Base-by-base conservation (phyloP, 768 basidiomycete species). In the Gymnopilus dilepis region DNA sequence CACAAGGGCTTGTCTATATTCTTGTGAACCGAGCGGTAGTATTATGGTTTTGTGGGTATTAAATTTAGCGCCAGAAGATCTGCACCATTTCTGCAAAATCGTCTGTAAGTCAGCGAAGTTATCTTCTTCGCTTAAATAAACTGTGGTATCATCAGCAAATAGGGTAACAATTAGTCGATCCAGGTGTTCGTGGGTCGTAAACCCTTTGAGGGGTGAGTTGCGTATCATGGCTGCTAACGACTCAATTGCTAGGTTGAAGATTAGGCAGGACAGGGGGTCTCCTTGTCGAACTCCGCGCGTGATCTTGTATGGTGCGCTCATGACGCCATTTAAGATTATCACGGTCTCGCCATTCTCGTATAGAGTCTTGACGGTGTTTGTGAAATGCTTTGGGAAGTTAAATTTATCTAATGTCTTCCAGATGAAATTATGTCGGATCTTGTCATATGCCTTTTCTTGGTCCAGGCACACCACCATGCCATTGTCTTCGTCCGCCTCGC, bases 21-120 rank as follows among this genome's bases (percentile, higher is more conserved):
- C 47, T 2, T 17, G 17, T 0, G 21, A 37, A 15, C 68, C 66
- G 0, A 63, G 31, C 13, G 65, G 68, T 0, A 69, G 17, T 0
- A 64, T 61, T 34, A 76, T 71, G 0, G 80, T 82, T 64, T 84
- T 84, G 0, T 55, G 42, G 0, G 65, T 59, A 53, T 82, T 84
- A 62, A 82, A 83, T 42, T 75, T 77, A 0, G 80, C 81, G 0
- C 72, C 66, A 6, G 77, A 77, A 2, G 74, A 78, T 0, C 15
- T 24, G 60, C 78, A 84, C 82, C 82, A 85, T 0, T 38, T 40
- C 0, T 70, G 26, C 0, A 82, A 77, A 1, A 82, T 69, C 0
- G 26, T 0, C 2, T 65, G 28, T 0, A 83, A 70, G 0, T 59
- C 60, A 0, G 50, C 43, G 15, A 73, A 73, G 6, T 66, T 47